A percentile compares a stretch with the other conserved stretches of the same genome.
Evolutionary conservation across 1,284 basidiomycete genomes (phyloP).

Genomic region (Moesziomyces parantarcticus): DNA sequence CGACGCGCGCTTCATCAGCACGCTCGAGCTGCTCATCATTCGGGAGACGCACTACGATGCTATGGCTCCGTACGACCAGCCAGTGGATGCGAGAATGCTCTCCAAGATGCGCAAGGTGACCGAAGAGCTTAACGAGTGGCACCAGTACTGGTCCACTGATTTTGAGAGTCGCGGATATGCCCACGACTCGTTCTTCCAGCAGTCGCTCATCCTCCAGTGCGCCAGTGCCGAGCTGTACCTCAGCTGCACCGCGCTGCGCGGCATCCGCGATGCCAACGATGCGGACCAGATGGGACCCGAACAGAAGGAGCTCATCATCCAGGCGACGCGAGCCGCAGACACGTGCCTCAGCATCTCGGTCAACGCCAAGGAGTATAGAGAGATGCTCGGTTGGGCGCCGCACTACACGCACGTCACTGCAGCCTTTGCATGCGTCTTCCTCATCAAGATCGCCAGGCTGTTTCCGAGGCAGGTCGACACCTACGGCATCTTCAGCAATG

Average conservation of each 20-base stretch:
- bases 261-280: conserved; percentile 72
- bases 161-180: conserved; percentile 81
- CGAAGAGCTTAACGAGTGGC: conserved; percentile 87
- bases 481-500: conserved; percentile 78
- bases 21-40: conserved; percentile 84
- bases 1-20: conserved; percentile 84
- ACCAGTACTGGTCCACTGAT: conserved; percentile 82
- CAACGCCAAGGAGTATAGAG: conserved; percentile 79
- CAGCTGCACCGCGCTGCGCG: conserved; percentile 87
- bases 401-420: conserved; percentile 91
- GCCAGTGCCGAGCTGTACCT: conserved; percentile 93
- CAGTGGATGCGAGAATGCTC: conserved; percentile 84
- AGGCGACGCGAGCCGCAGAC: conserved; percentile 89
- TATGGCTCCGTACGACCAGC: conserved; percentile 83
- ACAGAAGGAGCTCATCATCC: conserved; percentile 90
- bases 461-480: conserved; percentile 84
- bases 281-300: conserved; percentile 96
- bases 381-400: conserved; percentile 85
- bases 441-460: conserved; percentile 88
- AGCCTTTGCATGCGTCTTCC: conserved; percentile 88
- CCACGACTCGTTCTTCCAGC: conserved; percentile 83
- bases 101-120: conserved; percentile 86
- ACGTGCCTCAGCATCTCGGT: conserved; percentile 84
- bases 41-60: conserved; percentile 89
- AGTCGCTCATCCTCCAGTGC: conserved; percentile 85